These are phyloP conservation scores for Arthroderma sp. DNA, from an alignment of 2,329 filamentous ascomycete genomes.

Conservation along the genomic window DNA sequence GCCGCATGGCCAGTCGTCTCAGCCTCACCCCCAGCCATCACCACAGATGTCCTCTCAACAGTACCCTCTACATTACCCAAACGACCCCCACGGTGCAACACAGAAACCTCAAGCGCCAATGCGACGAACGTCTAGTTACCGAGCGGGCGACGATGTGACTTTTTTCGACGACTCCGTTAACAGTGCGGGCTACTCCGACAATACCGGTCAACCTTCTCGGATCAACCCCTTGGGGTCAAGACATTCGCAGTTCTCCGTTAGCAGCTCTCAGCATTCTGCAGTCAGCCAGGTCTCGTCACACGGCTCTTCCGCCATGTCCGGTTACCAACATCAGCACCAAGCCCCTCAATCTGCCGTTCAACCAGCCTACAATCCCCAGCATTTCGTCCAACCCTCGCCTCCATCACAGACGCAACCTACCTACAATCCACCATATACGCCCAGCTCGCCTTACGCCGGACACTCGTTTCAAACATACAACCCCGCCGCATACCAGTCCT, in stretches of 20 bases:
- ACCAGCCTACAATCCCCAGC: slow-evolving; percentile 49
- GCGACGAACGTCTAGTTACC: slow-evolving; percentile 56
- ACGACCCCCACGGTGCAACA: slow-evolving; percentile 26
- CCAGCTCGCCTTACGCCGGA: slow-evolving; percentile 16
- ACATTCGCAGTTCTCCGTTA: slow-evolving; percentile 23
- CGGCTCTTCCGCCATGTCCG: slow-evolving; percentile 25
- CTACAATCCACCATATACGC: slow-evolving; percentile 57
- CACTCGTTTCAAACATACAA: slow-evolving; percentile 35
- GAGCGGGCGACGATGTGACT: slow-evolving; percentile 57
- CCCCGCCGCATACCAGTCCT: slow-evolving; percentile 35
- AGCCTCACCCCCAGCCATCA: slow-evolving; percentile 17
- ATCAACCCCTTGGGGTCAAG: slow-evolving; percentile 20
- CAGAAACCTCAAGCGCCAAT: slow-evolving; percentile 29
- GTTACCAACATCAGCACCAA: slow-evolving; percentile 42
- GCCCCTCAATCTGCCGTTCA: slow-evolving; percentile 22
- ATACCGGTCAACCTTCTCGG: slow-evolving; percentile 22
- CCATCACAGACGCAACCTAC: slow-evolving; percentile 36
- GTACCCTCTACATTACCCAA: slow-evolving; percentile 28
- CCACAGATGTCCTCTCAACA: slow-evolving; percentile 15
- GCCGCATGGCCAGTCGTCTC: slow-evolving; percentile 6
- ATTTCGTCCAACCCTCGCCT: slow-evolving; percentile 39
- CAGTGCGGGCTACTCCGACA: slow-evolving; percentile 18
- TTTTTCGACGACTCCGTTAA: slow-evolving; percentile 29
- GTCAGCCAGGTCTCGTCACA: slow-evolving; percentile 31
- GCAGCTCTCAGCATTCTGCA: slow-evolving; percentile 22